Evolutionary conservation across 1,139 yeast species (phyloP), one percentile per base, ranked within the genome.

Genomic region (Scheffersomyces stambukii): DNA sequence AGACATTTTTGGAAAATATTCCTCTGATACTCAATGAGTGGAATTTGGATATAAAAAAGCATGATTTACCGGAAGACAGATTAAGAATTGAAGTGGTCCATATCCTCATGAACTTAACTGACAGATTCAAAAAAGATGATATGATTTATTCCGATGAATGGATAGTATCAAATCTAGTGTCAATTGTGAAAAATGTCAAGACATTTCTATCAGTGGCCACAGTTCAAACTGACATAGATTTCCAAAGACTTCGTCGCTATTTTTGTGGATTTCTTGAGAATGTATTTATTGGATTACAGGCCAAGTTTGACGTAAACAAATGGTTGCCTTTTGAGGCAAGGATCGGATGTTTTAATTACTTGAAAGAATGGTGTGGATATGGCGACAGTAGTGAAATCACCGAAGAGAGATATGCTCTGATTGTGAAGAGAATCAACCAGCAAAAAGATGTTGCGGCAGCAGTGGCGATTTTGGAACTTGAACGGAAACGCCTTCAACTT

Each of bases 281-380:
- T 38, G 75, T 82, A 10, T 85, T 77, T 42, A 50, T 61, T 6
- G 77, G 84, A 13, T 51, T 77, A 28, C 57, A 60, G 42, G 62
- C 62, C 20, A 52, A 52, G 18, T 24, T 74, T 5, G 70, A 67
- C 13, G 40, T 62, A 28, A 48, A 60, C 25, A 63, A 64, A 26
- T 77, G 91, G 75, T 61, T 89, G 14, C 91, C 95, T 1, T 88
- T 88, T 50, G 89, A 81, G 44, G 93, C 91, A 7, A 66, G 96
- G 34, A 77, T 84, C 15, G 82, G 88, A 1, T 82, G 93, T 42
- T 88, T 86, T 56, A 76, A 79, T 27, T 81, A 75, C 46, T 62
- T 91, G 37, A 88, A 83, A 41, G 95, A 85, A 48, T 93, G 99
- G 99, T 86, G 96, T 54, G 95, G 95, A 0, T 77, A 75, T 36